Percentiles rank a stretch among this genome's conserved stretches.
These are phyloP conservation scores for Penicillium bialowiezense DNA, from an alignment of 495 filamentous ascomycete species.

Conservation along the genomic window DNA sequence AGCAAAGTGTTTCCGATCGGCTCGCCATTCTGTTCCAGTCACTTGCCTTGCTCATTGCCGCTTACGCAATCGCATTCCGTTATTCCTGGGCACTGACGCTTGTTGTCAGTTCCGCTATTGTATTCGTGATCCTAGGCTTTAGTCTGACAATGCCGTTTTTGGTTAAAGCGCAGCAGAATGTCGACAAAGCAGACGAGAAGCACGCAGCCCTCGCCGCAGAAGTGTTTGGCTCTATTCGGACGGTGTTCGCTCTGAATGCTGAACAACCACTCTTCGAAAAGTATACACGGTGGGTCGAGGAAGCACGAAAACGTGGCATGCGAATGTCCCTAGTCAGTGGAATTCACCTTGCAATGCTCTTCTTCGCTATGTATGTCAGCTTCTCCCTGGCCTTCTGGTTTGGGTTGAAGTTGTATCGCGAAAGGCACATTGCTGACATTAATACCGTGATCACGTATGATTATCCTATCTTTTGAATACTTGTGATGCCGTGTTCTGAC, in stretches of 20 bases:
- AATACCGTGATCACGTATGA: slow-evolving; percentile 43
- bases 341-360: slow-evolving; percentile 27
- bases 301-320: slow-evolving; percentile 52
- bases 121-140: slow-evolving; percentile 35
- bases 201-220: slow-evolving; percentile 47
- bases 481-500: not conserved
- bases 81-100: slow-evolving; percentile 51
- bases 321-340: slow-evolving; percentile 23
- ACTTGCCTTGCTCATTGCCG: slow-evolving; percentile 46
- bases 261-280: slow-evolving; percentile 33
- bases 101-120: slow-evolving; percentile 35
- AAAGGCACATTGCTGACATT: slow-evolving; percentile 33
- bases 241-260: slow-evolving; percentile 53
- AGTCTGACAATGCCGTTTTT: slow-evolving; percentile 36
- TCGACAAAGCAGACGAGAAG: slow-evolving; percentile 26
- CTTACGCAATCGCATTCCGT: slow-evolving; percentile 49
- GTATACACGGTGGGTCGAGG: slow-evolving; percentile 52
- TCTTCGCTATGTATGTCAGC: slow-evolving; percentile 44
- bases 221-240: slow-evolving; percentile 46
- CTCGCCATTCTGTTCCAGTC: slow-evolving; percentile 48
- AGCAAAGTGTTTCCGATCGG: slow-evolving; percentile 64
- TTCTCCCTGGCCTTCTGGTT: slow-evolving; percentile 54
- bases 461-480: not conserved
- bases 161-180: slow-evolving; percentile 32
- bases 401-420: slow-evolving; percentile 39